Conservation (phyloP, 2,329 filamentous ascomycete species). For the Pseudogymnoascus sp. region DNA sequence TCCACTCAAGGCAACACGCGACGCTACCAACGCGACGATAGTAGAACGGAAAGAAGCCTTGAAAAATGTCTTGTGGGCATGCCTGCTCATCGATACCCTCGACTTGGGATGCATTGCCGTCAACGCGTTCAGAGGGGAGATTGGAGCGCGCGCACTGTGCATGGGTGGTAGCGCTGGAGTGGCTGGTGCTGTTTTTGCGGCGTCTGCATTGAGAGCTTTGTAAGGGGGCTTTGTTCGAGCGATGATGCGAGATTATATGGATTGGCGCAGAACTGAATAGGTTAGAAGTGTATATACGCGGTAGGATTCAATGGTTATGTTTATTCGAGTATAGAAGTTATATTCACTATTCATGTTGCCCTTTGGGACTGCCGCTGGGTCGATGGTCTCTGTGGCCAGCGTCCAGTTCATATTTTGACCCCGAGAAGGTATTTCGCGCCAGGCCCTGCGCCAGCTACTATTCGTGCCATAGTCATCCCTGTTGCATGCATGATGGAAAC, state of each 20-base stretch:
- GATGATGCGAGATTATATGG: background rate
- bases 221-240: background rate
- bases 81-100: background rate
- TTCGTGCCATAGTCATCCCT: background rate
- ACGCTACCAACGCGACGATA: background rate
- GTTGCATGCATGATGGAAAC: background rate
- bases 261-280: background rate
- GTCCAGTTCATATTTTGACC: no score
- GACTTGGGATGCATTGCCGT: background rate
- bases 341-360: background rate
- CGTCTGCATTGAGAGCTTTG: background rate
- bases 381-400: no score
- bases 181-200: background rate
- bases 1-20: constrained; percentile 1
- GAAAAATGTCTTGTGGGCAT: background rate
- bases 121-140: background rate
- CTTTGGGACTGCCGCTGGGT: no score
- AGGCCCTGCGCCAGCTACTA: no score
- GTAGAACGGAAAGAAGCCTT: background rate
- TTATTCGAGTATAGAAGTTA: background rate
- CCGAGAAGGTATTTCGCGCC: no score
- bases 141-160: background rate
- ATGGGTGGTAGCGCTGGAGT: background rate
- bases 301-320: background rate
- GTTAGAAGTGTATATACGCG: background rate